Evolutionary conservation across 345 rosid species (phyloP).

Genomic region (Brassica carinata): DNA sequence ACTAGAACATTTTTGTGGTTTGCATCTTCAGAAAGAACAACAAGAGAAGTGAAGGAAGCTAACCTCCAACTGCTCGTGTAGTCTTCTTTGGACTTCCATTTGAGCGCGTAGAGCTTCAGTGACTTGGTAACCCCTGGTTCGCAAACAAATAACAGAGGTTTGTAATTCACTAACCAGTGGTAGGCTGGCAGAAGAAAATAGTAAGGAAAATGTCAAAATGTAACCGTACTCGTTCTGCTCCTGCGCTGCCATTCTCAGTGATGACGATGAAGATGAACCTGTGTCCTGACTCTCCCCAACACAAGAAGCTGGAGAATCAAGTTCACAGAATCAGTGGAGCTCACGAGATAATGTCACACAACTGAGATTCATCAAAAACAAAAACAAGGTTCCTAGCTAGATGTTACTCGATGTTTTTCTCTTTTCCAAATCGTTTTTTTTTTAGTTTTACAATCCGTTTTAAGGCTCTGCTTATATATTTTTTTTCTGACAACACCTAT

Average conservation of each 20-base stretch:
- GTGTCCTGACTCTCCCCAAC: slow-evolving; percentile 90
- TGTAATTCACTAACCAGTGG: neutral
- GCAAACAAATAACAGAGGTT: slow-evolving; percentile 28
- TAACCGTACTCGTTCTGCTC: slow-evolving; percentile 77
- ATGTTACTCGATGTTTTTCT: neutral
- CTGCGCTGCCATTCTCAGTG: slow-evolving; percentile 66
- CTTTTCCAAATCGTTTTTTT: neutral
- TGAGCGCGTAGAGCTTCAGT: slow-evolving; percentile 96
- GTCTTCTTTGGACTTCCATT: slow-evolving; percentile 98
- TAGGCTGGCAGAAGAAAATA: neutral
- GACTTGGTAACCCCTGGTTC: slow-evolving; percentile 79
- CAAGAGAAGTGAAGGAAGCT: slow-evolving; percentile 25
- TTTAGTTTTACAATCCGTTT: neutral
- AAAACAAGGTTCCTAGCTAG: neutral
- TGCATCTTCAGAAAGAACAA: neutral
- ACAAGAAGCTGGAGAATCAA: slow-evolving; percentile 58
- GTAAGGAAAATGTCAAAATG: neutral
- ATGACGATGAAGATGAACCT: slow-evolving; percentile 74
- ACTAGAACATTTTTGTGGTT: neutral
- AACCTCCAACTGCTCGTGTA: slow-evolving; percentile 98
- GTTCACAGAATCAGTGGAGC: slow-evolving; percentile 12
- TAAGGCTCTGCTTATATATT: neutral
- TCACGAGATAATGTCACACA: neutral
- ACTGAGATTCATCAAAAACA: neutral
- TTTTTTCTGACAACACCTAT: neutral